Evolutionary conservation across 306 rosid genomes (phyloP), one percentile per base, ranked within the genome.

Genomic region (Castanospermum australe): DNA sequence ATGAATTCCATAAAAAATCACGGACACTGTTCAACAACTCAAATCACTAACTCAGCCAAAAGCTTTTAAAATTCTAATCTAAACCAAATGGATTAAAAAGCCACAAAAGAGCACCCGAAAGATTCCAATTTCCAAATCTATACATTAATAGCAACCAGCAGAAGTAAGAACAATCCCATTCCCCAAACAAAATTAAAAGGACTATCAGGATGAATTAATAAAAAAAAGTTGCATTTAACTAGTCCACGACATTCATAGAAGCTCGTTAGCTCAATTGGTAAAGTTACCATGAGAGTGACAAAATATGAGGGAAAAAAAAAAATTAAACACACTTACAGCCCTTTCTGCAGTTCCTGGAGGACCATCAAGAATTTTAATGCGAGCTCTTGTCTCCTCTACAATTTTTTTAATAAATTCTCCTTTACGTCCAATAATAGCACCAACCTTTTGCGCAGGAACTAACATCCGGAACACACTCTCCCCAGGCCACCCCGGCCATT

Each of bases 401-500:
- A 96, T 83, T 67, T 91, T 96, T 63, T 96, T 96, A 41, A 93
- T 90, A 54, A 93, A 96, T 89, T 96, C 99, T 66, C 98, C 99
- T 64, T 90, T 96, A 22, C 99, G 97, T 36, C 99, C 99, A 83
- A 96, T 96, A 79, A 96, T 93, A 76, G 98, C 91, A 20, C 99
- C 98, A 83, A 96, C 98, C 84, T 93, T 93, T 71, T 93, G 97
- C 0, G 96, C 96, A 28, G 98, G 99, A 75, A 96, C 99, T 79
- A 96, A 72, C 99, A 96, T 93, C 67, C 99, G 87, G 54, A 93
- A 96, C 81, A 96, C 98, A 73, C 93, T 93, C 87, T 96, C 99
- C 7, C 98, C 99, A 0, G 99, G 99, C 99, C 97, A 96, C 67
- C 99, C 99, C 0, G 96, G 99, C 99, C 99, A 96, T 84, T 88